A percentile compares a stretch with the other conserved stretches of the same genome.
Conservation (phyloP, 2,329 filamentous ascomycete genomes). For the Alternaria arbusti region DNA sequence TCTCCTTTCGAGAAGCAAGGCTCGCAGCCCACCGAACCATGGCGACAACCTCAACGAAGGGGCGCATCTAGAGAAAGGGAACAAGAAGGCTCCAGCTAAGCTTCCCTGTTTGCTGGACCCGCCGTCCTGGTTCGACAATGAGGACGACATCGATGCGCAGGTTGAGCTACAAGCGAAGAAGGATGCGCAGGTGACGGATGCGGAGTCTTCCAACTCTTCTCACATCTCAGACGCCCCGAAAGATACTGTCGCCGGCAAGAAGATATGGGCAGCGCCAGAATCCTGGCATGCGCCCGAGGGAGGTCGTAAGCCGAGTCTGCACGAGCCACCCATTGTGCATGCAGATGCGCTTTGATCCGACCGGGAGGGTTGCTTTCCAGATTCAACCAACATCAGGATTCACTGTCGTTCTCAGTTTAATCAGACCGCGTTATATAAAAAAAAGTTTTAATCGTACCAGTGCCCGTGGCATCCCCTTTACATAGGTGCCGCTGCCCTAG, state of each 20-base stretch:
- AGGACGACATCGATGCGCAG: neutral
- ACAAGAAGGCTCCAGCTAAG: neutral
- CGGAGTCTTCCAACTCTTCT: neutral
- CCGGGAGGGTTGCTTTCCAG: neutral
- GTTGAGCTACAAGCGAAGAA: neutral
- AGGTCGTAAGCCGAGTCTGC: neutral
- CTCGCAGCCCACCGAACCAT: neutral
- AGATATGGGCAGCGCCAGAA: neutral
- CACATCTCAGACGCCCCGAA: neutral
- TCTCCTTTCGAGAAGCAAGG: neutral
- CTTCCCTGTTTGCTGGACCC: neutral
- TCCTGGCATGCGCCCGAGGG: neutral
- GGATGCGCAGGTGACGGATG: neutral
- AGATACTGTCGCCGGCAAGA: neutral
- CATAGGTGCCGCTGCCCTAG: no score
- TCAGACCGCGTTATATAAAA: no score
- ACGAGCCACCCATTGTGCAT: neutral
- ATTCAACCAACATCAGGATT: no score
- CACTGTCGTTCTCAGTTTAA: no score
- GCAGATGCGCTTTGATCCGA: neutral
- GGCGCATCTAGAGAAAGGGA: neutral
- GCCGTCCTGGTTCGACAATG: neutral
- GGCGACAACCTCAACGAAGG: neutral
- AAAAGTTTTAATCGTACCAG: fast-evolving
- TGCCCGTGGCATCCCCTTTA: no score